Conservation (phyloP, 2,329 filamentous ascomycete genomes). For the Penicillium freii region DNA sequence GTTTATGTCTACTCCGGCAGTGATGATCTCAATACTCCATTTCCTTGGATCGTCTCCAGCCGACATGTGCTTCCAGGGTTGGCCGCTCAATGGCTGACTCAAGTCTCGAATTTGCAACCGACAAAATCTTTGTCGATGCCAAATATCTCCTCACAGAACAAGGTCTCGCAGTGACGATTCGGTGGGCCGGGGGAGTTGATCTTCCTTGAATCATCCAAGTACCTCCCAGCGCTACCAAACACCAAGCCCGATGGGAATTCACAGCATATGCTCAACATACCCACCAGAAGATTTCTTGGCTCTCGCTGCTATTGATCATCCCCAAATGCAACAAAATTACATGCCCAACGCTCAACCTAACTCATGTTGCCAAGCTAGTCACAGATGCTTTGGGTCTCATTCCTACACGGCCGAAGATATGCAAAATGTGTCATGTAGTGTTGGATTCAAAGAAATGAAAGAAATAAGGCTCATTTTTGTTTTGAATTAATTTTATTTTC, state of each 20-base stretch:
- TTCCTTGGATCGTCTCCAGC: not conserved
- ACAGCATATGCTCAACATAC: not conserved
- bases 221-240: not conserved
- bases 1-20: too few relatives aligned
- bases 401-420: not conserved
- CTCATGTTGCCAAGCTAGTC: not conserved
- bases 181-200: not conserved
- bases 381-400: not conserved
- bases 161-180: not conserved
- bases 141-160: not conserved
- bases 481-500: not conserved
- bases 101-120: not conserved
- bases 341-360: not conserved
- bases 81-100: not conserved
- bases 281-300: not conserved
- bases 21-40: not conserved
- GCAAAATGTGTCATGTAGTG: not conserved
- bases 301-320: not conserved
- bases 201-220: not conserved
- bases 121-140: not conserved
- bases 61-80: not conserved
- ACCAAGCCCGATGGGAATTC: not conserved
- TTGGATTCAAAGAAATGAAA: not conserved
- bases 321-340: constrained; percentile 5
- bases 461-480: not conserved